phyloP scores from a whole-genome alignment of 2,329 filamentous ascomycete species.

The Sclerotinia minor region DNA sequence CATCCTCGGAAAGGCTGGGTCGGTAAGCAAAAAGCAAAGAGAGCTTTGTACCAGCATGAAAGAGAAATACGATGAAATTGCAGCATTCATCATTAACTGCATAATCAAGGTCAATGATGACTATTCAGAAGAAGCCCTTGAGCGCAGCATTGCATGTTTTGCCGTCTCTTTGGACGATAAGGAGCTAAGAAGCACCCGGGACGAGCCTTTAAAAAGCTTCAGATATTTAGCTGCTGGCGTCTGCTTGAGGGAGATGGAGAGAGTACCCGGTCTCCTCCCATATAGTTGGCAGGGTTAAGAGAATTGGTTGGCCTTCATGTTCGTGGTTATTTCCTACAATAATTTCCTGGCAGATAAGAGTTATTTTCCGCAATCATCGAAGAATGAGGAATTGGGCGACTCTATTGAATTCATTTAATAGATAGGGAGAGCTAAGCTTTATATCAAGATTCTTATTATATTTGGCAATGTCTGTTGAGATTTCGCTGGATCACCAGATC shows the following conservation, averaged over 20 bases:
- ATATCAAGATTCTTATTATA: neutral
- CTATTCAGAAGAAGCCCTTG: constrained; percentile 46
- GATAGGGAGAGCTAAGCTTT: neutral
- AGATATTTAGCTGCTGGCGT: constrained; percentile 53
- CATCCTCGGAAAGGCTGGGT: constrained; percentile 53
- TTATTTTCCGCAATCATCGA: neutral
- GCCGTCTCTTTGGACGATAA: constrained; percentile 45
- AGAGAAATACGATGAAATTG: constrained; percentile 47
- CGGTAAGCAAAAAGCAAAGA: constrained; percentile 44
- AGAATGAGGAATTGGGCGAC: neutral
- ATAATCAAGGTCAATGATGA: constrained; percentile 47
- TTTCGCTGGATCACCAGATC: neutral
- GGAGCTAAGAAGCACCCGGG: constrained; percentile 34
- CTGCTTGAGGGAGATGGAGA: constrained; percentile 51
- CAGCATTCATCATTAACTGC: constrained; percentile 45
- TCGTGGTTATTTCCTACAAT: neutral
- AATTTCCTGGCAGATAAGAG: neutral
- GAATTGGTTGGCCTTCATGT: neutral
- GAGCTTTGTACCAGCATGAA: constrained; percentile 47
- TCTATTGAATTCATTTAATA: neutral
- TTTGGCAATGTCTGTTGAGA: neutral
- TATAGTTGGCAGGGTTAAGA: constrained; percentile 10
- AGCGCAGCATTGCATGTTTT: constrained; percentile 53
- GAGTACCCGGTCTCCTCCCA: constrained; percentile 16
- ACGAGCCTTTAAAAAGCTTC: constrained; percentile 50